Base-by-base conservation (phyloP, 331 rosid genomes). In the Ulmus americana region DNA sequence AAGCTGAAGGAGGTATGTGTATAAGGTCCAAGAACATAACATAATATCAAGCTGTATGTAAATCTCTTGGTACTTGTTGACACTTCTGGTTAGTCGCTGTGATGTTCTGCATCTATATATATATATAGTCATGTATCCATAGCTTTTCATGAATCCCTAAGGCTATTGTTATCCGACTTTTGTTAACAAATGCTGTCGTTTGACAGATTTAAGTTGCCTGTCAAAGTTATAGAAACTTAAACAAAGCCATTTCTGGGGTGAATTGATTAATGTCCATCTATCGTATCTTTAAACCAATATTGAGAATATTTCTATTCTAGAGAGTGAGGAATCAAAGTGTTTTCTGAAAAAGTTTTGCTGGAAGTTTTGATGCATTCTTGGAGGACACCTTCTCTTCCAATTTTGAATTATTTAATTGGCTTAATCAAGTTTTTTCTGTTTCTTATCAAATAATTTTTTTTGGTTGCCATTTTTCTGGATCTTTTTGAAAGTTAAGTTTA, bases 1-100 rank as follows among this genome's bases (percentile, higher is more conserved):
- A 94, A 87, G 86, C 84, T 94, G 48, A 78, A 73, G 80, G 97
- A 94, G 95, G 96, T 92, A 84, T 54, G 20, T 75, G 50, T 65
- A 48, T 53, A 45, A 68, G 28, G 57, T 56, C 58, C 35, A 14
- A 39, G 40, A 5, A 3, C 16, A 13, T 28, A 28, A 28, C 35
- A 28, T 28, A 28, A 28, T 45, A 39, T 6, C 50, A 12, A 10
- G 10, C 51, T 58, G 8, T 59, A 52, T 59, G 8, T 59, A 52
- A 50, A 16, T 49, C 46, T 65, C 16, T 50, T 15, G 14, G 8
- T 22, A 65, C 60, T 22, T n/a, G 8, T 48, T 6, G 12, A 28
- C 11, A 10, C 35, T 55, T 56, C 20, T 49, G 53, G 38, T 35
- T 12, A 10, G 42, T 72, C 41, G 42, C 41, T 53, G 49, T 10